phyloP scores from a whole-genome alignment of 2,329 filamentous ascomycete species.

The Cercospora brassicicola region DNA sequence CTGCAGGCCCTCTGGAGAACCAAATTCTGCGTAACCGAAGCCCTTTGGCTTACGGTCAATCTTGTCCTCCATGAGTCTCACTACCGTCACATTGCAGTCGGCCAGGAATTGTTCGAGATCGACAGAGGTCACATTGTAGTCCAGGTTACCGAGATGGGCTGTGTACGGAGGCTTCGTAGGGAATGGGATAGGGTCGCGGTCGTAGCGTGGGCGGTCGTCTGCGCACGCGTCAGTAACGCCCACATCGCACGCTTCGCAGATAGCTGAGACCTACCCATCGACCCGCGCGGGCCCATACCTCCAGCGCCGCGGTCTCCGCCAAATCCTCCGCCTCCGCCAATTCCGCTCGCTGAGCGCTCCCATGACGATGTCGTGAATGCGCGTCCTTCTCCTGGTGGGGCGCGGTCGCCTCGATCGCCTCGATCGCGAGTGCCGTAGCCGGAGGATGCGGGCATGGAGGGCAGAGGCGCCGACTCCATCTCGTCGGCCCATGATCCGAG shows the following conservation, averaged over 20 bases:
- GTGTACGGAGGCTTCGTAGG: constrained; percentile 93
- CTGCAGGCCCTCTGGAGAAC: constrained; percentile 81
- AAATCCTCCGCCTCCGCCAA: constrained; percentile 26
- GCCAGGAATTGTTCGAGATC: constrained; percentile 84
- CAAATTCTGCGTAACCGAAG: constrained; percentile 97
- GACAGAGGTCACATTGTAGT: constrained; percentile 84
- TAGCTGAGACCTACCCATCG: constrained; percentile 32
- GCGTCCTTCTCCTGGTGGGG: constrained; percentile 46
- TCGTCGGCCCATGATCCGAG: constrained; percentile 98
- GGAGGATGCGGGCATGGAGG: constrained; percentile 29
- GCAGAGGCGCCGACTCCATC: constrained; percentile 64
- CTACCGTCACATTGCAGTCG: constrained; percentile 80
- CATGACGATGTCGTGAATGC: constrained; percentile 45
- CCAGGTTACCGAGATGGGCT: constrained; percentile 92
- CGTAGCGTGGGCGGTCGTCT: constrained; percentile 39
- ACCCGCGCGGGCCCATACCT: constrained; percentile 31
- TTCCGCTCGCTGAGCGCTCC: constrained; percentile 30
- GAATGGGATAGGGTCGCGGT: constrained; percentile 76
- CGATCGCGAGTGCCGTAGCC: constrained; percentile 31
- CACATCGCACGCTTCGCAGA: constrained; percentile 7
- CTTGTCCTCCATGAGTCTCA: constrained; percentile 96
- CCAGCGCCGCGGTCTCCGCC: constrained; percentile 21
- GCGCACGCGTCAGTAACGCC: constrained; percentile 27
- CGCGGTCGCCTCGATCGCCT: constrained; percentile 23
- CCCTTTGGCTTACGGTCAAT: constrained; percentile 92